phyloP scores from a whole-genome alignment of 257 asterid genomes.

The Petunia axillaris region DNA sequence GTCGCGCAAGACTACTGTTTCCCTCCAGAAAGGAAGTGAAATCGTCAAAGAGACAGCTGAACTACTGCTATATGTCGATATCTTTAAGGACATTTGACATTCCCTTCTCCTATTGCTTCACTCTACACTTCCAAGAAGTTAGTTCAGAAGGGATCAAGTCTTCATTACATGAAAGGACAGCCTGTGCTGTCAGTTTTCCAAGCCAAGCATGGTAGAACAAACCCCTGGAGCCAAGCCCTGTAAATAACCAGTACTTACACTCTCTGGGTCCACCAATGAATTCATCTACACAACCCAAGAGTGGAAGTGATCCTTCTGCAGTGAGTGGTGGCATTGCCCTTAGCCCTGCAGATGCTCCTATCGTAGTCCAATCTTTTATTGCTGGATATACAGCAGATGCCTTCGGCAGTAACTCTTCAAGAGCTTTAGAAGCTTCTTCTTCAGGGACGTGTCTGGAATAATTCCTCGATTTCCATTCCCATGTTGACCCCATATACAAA shows the following conservation, averaged over 20 bases:
- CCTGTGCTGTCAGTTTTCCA: conserved; percentile 67
- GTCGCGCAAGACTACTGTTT: background rate
- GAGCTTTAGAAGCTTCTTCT: conserved; percentile 66
- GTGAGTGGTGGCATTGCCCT: conserved; percentile 93
- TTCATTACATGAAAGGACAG: conserved; percentile 67
- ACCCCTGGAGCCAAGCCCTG: conserved; percentile 97
- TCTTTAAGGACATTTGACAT: background rate
- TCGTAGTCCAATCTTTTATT: conserved; percentile 59
- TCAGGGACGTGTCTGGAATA: conserved; percentile 56
- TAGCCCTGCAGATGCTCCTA: conserved; percentile 73
- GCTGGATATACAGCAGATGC: conserved; percentile 71
- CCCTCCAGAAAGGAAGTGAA: conserved; percentile 11
- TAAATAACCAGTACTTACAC: conserved; percentile 80
- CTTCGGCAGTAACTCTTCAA: conserved; percentile 66
- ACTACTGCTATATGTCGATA: background rate
- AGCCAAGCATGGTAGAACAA: conserved; percentile 88
- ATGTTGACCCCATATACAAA: conserved; percentile 81
- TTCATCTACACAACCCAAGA: conserved; percentile 73
- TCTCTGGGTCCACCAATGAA: conserved; percentile 36
- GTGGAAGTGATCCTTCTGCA: conserved; percentile 77
- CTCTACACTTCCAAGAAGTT: conserved; percentile 66
- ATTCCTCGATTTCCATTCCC: conserved; percentile 90
- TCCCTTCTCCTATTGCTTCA: conserved; percentile 23
- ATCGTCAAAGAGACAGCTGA: background rate
- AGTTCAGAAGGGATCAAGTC: conserved; percentile 65